phyloP scores from a whole-genome alignment of 495 filamentous ascomycete species.

The Neurospora sp. region DNA sequence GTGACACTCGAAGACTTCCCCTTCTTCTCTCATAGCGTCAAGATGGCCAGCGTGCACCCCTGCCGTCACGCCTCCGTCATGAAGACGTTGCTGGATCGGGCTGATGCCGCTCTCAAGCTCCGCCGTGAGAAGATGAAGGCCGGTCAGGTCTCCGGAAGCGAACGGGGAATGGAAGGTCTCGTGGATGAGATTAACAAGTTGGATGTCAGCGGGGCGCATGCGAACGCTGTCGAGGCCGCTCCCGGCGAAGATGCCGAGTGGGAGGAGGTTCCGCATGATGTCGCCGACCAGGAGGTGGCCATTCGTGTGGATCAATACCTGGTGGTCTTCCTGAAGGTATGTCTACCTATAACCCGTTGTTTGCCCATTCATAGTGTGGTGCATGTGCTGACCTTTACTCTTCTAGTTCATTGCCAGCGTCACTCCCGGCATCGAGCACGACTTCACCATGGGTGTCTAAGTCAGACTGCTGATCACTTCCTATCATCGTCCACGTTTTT shows the following conservation, averaged over 20 bases:
- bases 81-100: constrained; percentile 93
- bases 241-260: constrained; percentile 59
- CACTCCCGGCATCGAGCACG: constrained; percentile 93
- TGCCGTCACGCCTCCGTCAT: constrained; percentile 91
- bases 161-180: constrained; percentile 45
- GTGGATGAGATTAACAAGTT: constrained; percentile 52
- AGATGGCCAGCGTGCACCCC: constrained; percentile 94
- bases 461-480: not conserved
- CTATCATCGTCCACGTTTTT: not conserved
- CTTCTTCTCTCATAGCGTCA: constrained; percentile 71
- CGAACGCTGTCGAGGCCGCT: constrained; percentile 17
- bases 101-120: constrained; percentile 84
- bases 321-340: constrained; percentile 83
- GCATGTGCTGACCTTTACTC: constrained; percentile 6
- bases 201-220: constrained; percentile 28
- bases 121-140: constrained; percentile 67
- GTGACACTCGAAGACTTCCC: constrained; percentile 97
- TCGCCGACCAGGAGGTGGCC: constrained; percentile 71
- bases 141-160: constrained; percentile 32
- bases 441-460: constrained; percentile 95
- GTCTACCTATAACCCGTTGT: not conserved
- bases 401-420: constrained; percentile 84
- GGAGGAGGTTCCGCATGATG: constrained; percentile 63
- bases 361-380: not conserved
- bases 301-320: constrained; percentile 97